Evolutionary conservation across 345 rosid genomes (phyloP).

Genomic region (Excoecaria cochinchinensis): DNA sequence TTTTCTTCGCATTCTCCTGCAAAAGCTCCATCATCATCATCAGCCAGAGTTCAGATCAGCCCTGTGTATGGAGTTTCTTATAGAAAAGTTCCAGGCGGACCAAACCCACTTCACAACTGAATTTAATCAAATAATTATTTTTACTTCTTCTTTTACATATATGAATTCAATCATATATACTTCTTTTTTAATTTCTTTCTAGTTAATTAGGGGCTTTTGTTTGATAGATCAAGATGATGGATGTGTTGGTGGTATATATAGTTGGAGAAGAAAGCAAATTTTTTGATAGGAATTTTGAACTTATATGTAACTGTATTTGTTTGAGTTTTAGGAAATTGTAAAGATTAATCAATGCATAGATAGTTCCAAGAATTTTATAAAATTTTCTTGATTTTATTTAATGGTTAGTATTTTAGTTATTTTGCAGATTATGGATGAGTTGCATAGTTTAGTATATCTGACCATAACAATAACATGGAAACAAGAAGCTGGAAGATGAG

Average conservation of each 20-base stretch:
- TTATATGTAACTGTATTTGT: conserved; percentile 2
- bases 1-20: conserved; percentile 32
- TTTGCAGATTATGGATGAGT: neutral
- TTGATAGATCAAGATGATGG: conserved; percentile 28
- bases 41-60: conserved; percentile 16
- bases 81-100: conserved; percentile 51
- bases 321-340: conserved; percentile 8
- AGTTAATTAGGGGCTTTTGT: neutral
- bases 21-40: conserved; percentile 21
- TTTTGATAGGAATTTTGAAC: neutral
- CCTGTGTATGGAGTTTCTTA: conserved; percentile 39
- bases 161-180: conserved; percentile 9
- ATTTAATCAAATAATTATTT: neutral
- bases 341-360: neutral
- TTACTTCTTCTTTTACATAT: neutral
- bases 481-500: neutral
- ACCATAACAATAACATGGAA: neutral
- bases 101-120: conserved; percentile 64
- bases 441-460: neutral
- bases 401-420: neutral
- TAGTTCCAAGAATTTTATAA: neutral
- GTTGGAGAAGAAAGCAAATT: conserved; percentile 13
- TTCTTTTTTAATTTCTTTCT: neutral
- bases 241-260: conserved; percentile 25
- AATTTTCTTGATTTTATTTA: neutral